phyloP scores from a whole-genome alignment of 345 rosid genomes.

The Crucihimalaya himalaica region DNA sequence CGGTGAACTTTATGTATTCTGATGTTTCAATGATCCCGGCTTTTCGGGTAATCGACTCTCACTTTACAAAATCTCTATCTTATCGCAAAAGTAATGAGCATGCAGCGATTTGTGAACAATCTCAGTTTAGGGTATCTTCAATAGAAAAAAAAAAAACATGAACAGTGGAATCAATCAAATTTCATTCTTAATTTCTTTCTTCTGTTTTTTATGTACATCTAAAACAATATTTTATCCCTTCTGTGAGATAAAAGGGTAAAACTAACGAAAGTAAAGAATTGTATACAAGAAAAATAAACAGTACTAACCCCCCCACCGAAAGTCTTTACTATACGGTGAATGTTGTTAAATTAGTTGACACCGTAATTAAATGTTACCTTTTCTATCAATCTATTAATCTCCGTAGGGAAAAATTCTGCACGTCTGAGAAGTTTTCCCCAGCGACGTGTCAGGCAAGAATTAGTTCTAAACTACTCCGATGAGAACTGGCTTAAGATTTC shows the following conservation, averaged over 20 bases:
- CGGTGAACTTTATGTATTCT: neutral
- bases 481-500: constrained; percentile 4
- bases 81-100: too few relatives aligned
- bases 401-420: neutral
- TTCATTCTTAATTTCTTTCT: neutral
- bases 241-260: neutral
- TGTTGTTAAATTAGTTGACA: constrained; percentile 12
- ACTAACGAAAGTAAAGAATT: neutral
- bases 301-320: neutral
- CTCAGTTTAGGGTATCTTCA: neutral
- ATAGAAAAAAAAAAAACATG: neutral
- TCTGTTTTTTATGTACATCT: constrained; percentile 5
- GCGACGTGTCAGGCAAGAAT: neutral
- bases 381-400: neutral
- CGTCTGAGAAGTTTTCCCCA: constrained; percentile 6
- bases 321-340: constrained; percentile 9
- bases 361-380: neutral
- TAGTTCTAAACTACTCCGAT: constrained; percentile 33
- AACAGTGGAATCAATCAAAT: neutral
- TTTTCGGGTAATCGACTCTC: constrained; percentile 24
- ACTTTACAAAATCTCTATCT: neutral
- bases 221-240: neutral
- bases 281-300: neutral
- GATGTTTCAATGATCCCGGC: constrained; percentile 16
- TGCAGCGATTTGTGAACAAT: too few relatives aligned